Evolutionary conservation across 257 asterid genomes (phyloP).

Genomic region (Solanum corneliomulleri): DNA sequence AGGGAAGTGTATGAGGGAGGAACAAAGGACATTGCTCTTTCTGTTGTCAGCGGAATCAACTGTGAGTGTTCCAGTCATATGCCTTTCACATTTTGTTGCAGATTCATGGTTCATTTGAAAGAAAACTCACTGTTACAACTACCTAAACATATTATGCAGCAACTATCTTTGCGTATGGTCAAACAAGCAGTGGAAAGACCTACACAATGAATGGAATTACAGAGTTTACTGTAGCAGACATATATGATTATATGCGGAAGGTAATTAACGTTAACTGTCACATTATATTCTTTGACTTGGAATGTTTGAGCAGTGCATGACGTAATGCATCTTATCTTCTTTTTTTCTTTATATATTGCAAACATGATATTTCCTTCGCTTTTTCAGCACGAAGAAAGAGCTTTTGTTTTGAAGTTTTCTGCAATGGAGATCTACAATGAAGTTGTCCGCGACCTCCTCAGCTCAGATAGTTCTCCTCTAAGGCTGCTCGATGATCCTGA

Average conservation of each 20-base stretch:
- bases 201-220: conserved; percentile 98
- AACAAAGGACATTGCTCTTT: conserved; percentile 76
- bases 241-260: conserved; percentile 33
- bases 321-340: background rate
- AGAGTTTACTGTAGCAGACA: conserved; percentile 76
- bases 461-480: conserved; percentile 64
- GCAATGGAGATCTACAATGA: conserved; percentile 97
- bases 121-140: background rate
- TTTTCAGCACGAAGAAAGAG: conserved; percentile 85
- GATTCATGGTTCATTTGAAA: background rate
- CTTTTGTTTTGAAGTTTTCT: conserved; percentile 81
- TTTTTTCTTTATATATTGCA: background rate
- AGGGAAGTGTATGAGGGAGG: conserved; percentile 85
- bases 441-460: conserved; percentile 93
- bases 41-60: conserved; percentile 84
- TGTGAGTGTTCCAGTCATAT: conserved; percentile 47
- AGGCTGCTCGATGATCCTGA: conserved; percentile 98
- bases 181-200: conserved; percentile 99
- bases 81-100: conserved; percentile 1
- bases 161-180: conserved; percentile 95
- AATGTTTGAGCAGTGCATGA: background rate
- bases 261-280: conserved; percentile 6
- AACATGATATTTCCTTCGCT: background rate
- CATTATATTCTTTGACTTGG: background rate
- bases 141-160: conserved; percentile 39